Conservation (phyloP, 2,329 filamentous ascomycete genomes). For the Trichoderma koningii region DNA sequence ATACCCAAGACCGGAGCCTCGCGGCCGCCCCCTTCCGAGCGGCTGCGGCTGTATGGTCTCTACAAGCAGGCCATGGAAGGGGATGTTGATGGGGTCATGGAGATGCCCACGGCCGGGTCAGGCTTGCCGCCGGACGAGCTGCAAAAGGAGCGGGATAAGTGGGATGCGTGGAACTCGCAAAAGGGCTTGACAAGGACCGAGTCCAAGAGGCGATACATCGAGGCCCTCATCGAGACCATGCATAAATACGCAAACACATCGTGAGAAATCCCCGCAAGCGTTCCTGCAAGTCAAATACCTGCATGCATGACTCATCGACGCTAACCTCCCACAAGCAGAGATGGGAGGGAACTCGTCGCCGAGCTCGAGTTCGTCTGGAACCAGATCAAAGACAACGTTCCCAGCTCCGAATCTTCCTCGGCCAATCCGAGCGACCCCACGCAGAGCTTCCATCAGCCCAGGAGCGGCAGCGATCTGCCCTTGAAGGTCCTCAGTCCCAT, state of each 20-base stretch:
- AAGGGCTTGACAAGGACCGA: conserved; percentile 82
- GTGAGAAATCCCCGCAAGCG: conserved; percentile 41
- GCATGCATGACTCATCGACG: background rate
- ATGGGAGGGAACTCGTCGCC: conserved; percentile 82
- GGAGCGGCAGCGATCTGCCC: conserved; percentile 54
- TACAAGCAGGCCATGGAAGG: conserved; percentile 99
- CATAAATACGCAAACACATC: conserved; percentile 89
- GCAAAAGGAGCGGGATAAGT: conserved; percentile 66
- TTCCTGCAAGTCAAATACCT: background rate
- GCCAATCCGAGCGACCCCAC: conserved; percentile 47
- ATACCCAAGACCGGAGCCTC: conserved; percentile 91
- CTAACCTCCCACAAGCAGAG: conserved; percentile 46
- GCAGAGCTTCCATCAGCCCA: conserved; percentile 50
- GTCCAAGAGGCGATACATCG: conserved; percentile 91
- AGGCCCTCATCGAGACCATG: conserved; percentile 94
- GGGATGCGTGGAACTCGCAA: conserved; percentile 95
- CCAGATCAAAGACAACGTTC: conserved; percentile 86
- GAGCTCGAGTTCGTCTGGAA: conserved; percentile 99
- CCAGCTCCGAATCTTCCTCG: conserved; percentile 62
- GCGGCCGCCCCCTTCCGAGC: conserved; percentile 80
- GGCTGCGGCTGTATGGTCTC: conserved; percentile 90
- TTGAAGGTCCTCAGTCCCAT: conserved; percentile 80
- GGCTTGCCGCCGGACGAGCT: conserved; percentile 56
- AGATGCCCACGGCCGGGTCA: conserved; percentile 64
- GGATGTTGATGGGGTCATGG: conserved; percentile 92